phyloP scores from a whole-genome alignment of 352 stramenopile genomes.

The Pythium biforme region DNA sequence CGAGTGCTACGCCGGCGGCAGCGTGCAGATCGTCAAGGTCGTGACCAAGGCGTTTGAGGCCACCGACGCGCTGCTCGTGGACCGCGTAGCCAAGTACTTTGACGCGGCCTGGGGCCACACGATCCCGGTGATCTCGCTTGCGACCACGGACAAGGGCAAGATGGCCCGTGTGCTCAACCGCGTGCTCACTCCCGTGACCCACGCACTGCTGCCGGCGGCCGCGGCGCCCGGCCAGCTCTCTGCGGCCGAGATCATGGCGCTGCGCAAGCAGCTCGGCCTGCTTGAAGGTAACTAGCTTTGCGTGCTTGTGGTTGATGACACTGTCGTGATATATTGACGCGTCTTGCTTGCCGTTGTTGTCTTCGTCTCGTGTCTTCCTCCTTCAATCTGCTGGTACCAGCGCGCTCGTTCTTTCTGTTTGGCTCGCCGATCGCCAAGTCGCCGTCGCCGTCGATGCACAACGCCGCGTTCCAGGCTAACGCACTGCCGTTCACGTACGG shows the following conservation, averaged over 20 bases:
- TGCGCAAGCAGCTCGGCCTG: constrained; percentile 80
- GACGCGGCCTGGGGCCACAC: constrained; percentile 46
- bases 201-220: constrained; percentile 89
- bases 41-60: constrained; percentile 81
- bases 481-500: constrained; percentile 91
- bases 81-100: constrained; percentile 62
- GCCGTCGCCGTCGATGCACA: constrained; percentile 97
- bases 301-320: neutral
- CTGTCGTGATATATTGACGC: constrained; percentile 10
- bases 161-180: constrained; percentile 94
- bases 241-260: constrained; percentile 90
- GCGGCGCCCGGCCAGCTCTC: constrained; percentile 96
- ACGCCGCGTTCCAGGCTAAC: constrained; percentile 88
- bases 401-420: constrained; percentile 93
- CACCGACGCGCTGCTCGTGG: constrained; percentile 88
- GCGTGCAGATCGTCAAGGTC: constrained; percentile 91
- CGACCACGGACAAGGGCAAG: constrained; percentile 91
- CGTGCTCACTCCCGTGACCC: constrained; percentile 95
- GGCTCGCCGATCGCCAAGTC: constrained; percentile 95
- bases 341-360: neutral
- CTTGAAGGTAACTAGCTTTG: constrained; percentile 68
- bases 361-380: constrained; percentile 6
- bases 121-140: constrained; percentile 94
- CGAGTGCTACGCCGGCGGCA: constrained; percentile 63
- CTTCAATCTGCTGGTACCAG: constrained; percentile 26